Evolutionary conservation across 2,329 filamentous ascomycete species (phyloP).

Genomic region (Triangularia verruculosa): DNA sequence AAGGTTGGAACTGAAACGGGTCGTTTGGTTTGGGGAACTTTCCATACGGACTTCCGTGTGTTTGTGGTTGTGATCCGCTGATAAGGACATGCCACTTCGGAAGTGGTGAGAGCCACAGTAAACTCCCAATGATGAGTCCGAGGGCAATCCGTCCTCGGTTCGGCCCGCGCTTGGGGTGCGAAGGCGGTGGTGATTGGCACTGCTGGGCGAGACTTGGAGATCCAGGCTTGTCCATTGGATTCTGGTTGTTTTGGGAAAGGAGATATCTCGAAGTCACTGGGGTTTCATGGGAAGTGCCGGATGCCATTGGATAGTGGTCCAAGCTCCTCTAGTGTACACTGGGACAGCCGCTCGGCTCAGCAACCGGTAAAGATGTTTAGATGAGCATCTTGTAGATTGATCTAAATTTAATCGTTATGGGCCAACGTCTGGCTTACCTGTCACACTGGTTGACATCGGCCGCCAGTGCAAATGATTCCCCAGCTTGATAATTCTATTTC

Average conservation of each 20-base stretch:
- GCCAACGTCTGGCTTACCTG: too few relatives aligned
- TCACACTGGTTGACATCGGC: too few relatives aligned
- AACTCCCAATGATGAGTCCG: background rate
- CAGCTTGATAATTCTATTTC: too few relatives aligned
- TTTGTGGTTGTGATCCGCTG: background rate
- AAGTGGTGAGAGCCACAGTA: background rate
- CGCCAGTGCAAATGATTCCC: too few relatives aligned
- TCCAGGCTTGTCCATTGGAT: background rate
- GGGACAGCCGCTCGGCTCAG: background rate
- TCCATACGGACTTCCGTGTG: slow-evolving; percentile 32
- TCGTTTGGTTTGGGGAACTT: slow-evolving; percentile 42
- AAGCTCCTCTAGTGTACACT: background rate
- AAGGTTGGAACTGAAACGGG: slow-evolving; percentile 47
- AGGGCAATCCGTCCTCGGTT: background rate
- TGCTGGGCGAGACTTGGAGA: background rate
- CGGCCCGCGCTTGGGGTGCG: background rate
- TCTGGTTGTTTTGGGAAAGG: background rate
- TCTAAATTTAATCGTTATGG: too few relatives aligned
- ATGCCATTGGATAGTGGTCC: background rate
- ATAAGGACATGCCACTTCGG: background rate
- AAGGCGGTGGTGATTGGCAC: background rate
- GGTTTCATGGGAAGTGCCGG: too few relatives aligned
- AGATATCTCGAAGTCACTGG: too few relatives aligned
- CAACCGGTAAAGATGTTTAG: background rate
- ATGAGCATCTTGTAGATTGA: too few relatives aligned